Evolutionary conservation across 2,329 filamentous ascomycete species (phyloP), one percentile per base, ranked within the genome.

Genomic region (Myriosclerotinia scirpicola): DNA sequence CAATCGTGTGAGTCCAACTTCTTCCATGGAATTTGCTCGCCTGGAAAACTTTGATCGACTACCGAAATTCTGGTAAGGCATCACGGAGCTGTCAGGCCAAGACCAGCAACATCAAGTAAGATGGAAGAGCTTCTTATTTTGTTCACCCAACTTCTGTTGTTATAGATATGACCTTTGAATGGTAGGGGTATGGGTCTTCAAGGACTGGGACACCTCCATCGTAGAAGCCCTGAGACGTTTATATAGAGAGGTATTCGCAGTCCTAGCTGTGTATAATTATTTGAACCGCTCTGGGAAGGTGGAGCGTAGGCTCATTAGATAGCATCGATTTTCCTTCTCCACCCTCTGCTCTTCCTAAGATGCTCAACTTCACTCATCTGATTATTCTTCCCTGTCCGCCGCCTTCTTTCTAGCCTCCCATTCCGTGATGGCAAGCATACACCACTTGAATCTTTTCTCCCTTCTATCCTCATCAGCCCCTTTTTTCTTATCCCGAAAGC

Each of bases 361-460:
- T 34, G n/a, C 17, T 15, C 17, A 50, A 20, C 42, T 40, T 26
- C 3, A 7, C 30, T 22, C n/a, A 50, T 40, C 42, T 15, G 12
- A 17, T 20, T 17, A 3, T 34, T 12, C 8, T 11, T 40, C 40
- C 30, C n/a, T 3, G 15, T 12, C 5, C 17, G 0, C 42, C 17
- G 42, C n/a, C 34, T 50, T n/a, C 34, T 59, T 50, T 44, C 8
- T 59, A 8, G 15, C 42, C 53, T 65, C 62, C 62, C 62, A 65
- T 30, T 65, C 62, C 34, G 40, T 56, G 26, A 65, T 65, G 17
- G 54, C 62, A 36, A 58, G 42, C 53, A 48, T 58, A 50, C 62
- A 65, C 62, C 62, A 65, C 15, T 54, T 22, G 6, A 63, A 14
- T 22, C 60, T 63, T 15, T 30, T 54, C 17, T 42, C 50, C 15